Evolutionary conservation across 2,329 filamentous ascomycete species (phyloP), one percentile per base, ranked within the genome.

Genomic region (Macrophomina pseudophaseolina): DNA sequence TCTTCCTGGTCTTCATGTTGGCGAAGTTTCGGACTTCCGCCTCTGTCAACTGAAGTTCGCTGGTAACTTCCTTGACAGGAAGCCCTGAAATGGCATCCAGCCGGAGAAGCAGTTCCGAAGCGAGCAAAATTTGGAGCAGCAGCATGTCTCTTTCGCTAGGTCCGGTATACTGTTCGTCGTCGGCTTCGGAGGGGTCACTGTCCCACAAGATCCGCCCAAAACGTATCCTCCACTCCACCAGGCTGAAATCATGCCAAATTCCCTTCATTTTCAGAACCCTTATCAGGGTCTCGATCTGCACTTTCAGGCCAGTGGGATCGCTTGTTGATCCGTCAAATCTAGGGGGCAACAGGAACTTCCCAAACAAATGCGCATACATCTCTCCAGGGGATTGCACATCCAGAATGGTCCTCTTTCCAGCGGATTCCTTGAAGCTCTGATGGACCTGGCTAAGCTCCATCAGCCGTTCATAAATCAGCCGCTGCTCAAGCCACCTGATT

Each of bases 171-270:
- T 56, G 59, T 67, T 66, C 68, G 5, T 67, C 64, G 2, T 44
- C 62, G 4, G 54, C 18, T 11, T 67, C 66, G 14, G 58, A 44
- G 6, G 69, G 40, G 16, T 76, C 73, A 8, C 69, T 73, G 16
- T 85, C 88, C 90, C 90, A 93, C 2, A 93, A 78, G 49, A 92
- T 83, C 76, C 92, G 90, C 6, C 90, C 90, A 1, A 93, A 81
- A 12, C 89, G 84, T 67, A 93, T 90, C 44, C 90, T 85, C 90
- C 90, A 92, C 74, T 92, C 90, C 6, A 92, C 88, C 38, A 88
- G 84, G 23, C 89, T 90, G 70, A 93, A 90, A 76, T 93, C 90
- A 62, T 90, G 85, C 90, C 90, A 93, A 53, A 91, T 85, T 66
- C 90, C 89, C 64, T 88, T 84, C 7, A 86, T 80, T 0, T 85